phyloP scores from a whole-genome alignment of 106 monocot species.

The Triglochin maritima region DNA sequence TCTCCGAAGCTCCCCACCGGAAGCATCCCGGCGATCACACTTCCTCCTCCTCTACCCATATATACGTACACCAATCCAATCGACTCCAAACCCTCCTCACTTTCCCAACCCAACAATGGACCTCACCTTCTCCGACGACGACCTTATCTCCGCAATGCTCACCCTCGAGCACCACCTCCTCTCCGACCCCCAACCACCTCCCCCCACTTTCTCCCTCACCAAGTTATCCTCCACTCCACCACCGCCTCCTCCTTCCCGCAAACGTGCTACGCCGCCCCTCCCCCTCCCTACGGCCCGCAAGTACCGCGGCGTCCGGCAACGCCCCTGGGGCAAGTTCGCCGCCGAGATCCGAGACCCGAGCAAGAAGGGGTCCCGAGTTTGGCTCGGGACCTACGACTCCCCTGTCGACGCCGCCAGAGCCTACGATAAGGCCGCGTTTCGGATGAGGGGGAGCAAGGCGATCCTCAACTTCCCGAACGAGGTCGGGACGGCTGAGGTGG shows the following conservation, averaged over 20 bases:
- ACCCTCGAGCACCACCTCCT: background rate
- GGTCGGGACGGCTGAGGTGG: background rate
- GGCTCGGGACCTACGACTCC: slow-evolving; percentile 37
- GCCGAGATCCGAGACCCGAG: slow-evolving; percentile 57
- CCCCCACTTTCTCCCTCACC: background rate
- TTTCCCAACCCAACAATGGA: no score
- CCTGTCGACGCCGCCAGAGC: slow-evolving; percentile 55
- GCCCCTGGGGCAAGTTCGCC: slow-evolving; percentile 91
- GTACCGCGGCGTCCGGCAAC: slow-evolving; percentile 8
- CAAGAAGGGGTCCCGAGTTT: slow-evolving; percentile 9
- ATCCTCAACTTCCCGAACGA: slow-evolving; percentile 65
- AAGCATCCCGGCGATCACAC: no score
- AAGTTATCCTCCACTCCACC: background rate
- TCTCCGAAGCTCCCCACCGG: no score
- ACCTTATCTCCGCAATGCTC: background rate
- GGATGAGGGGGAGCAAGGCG: slow-evolving; percentile 51
- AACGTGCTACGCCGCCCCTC: background rate
- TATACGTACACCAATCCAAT: no score
- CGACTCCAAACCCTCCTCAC: no score
- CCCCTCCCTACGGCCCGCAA: background rate
- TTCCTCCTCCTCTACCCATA: no score
- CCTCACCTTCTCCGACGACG: background rate
- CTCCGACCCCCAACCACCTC: background rate
- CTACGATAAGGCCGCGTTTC: slow-evolving; percentile 51
- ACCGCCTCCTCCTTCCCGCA: background rate